Evolutionary conservation across 345 rosid genomes (phyloP).

Genomic region (Aegle marmelos): DNA sequence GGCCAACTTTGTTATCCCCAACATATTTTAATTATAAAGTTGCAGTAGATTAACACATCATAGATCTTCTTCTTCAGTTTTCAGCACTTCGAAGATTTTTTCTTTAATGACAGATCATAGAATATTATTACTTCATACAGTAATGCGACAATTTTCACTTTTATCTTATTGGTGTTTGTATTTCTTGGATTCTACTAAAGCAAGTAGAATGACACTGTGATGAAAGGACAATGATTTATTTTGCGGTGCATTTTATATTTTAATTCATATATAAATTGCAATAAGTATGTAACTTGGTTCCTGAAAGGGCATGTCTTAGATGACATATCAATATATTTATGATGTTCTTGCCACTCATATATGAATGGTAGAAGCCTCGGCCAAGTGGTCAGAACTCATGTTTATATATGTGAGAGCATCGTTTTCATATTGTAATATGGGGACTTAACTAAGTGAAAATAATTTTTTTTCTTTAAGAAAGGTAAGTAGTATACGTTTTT

Average conservation of each 20-base stretch:
- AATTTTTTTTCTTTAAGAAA: too few relatives aligned
- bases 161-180: background rate
- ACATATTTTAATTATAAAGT: slow-evolving; percentile 1
- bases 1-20: slow-evolving; percentile 3
- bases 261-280: background rate
- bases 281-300: background rate
- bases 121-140: background rate
- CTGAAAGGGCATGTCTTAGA: background rate
- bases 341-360: too few relatives aligned
- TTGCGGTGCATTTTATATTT: background rate
- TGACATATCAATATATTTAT: background rate
- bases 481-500: too few relatives aligned
- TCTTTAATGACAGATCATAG: background rate
- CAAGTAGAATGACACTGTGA: background rate
- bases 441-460: too few relatives aligned
- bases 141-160: background rate
- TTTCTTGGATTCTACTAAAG: too few relatives aligned
- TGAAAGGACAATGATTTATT: background rate
- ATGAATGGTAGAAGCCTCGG: too few relatives aligned
- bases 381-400: too few relatives aligned
- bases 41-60: background rate
- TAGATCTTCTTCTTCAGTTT: slow-evolving; percentile 14
- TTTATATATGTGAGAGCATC: too few relatives aligned
- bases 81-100: background rate
- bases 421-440: too few relatives aligned